Conservation (phyloP, 1,139 yeast species). For the Diutina sp. region DNA sequence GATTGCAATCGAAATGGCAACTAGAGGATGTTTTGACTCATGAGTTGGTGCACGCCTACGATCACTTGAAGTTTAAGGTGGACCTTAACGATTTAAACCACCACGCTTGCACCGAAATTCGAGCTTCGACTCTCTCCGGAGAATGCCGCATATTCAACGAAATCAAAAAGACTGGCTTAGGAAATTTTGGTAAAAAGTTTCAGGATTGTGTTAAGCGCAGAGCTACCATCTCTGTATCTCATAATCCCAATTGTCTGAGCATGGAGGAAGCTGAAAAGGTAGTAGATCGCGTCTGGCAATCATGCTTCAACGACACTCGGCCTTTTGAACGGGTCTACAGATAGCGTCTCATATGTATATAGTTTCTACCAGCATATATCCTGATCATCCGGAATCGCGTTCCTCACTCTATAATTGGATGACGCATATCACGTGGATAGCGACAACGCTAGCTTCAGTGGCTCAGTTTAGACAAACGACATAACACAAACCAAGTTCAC, state of each 20-base stretch:
- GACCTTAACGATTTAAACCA: constrained; percentile 77
- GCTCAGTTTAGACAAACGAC: too few relatives aligned
- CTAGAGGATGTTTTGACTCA: constrained; percentile 86
- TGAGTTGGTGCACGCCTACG: constrained; percentile 90
- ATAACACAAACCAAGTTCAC: too few relatives aligned
- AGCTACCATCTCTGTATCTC: constrained; percentile 72
- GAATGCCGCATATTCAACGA: constrained; percentile 90
- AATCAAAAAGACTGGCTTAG: constrained; percentile 52
- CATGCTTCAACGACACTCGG: constrained; percentile 89
- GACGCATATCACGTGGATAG: too few relatives aligned
- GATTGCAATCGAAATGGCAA: constrained; percentile 67
- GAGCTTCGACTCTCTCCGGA: constrained; percentile 89
- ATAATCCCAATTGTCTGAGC: constrained; percentile 71
- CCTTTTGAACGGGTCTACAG: constrained; percentile 88
- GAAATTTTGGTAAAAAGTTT: constrained; percentile 64
- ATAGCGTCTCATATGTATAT: constrained; percentile 10
- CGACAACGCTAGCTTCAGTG: too few relatives aligned
- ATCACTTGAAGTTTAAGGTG: constrained; percentile 75
- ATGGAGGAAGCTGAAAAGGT: constrained; percentile 64
- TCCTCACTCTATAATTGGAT: too few relatives aligned
- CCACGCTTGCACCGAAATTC: constrained; percentile 93
- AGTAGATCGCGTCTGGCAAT: constrained; percentile 81
- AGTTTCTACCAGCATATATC: not conserved
- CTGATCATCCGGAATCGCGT: too few relatives aligned
- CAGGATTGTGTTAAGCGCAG: constrained; percentile 85